Evolutionary conservation across 202 grass and related monocot genomes (phyloP).

Genomic region (Panicum hallii): DNA sequence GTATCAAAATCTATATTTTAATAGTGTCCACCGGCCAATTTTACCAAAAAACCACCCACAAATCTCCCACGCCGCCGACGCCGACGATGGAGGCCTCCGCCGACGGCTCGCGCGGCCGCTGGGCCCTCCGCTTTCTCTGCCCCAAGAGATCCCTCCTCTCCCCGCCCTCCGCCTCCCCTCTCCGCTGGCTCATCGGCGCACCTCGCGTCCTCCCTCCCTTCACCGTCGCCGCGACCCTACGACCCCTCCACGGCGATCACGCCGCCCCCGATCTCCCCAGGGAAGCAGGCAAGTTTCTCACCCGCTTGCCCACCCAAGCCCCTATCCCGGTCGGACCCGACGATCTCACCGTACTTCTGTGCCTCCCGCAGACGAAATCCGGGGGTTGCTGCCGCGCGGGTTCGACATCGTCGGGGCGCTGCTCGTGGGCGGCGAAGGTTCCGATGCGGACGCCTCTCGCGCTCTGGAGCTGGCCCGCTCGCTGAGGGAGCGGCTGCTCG

Average conservation of each 20-base stretch:
- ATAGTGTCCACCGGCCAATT: no score
- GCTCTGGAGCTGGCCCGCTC: constrained; percentile 53
- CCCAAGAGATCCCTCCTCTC: constrained; percentile 54
- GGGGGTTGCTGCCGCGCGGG: constrained; percentile 68
- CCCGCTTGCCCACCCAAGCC: not conserved
- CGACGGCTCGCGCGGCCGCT: constrained; percentile 35
- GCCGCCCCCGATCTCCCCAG: constrained; percentile 59
- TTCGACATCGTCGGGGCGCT: constrained; percentile 83
- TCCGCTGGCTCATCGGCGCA: constrained; percentile 82
- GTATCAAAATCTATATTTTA: no score
- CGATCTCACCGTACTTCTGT: constrained; percentile 13
- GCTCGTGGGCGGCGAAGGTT: constrained; percentile 49
- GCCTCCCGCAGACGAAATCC: constrained; percentile 72
- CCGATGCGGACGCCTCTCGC: constrained; percentile 39
- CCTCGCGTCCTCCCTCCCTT: constrained; percentile 66
- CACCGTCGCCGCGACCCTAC: constrained; percentile 66
- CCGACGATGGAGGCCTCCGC: constrained; percentile 53
- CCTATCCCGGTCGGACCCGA: constrained; percentile 1
- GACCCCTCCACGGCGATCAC: constrained; percentile 59
- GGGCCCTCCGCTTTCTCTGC: constrained; percentile 59
- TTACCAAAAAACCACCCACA: no score
- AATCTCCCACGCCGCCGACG: constrained; percentile 12
- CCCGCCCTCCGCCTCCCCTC: constrained; percentile 6
- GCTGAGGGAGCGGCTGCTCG: constrained; percentile 60
- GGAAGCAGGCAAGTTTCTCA: constrained; percentile 63